Conservation (phyloP, 305 asterid species). For the Rubia tinctorum region DNA sequence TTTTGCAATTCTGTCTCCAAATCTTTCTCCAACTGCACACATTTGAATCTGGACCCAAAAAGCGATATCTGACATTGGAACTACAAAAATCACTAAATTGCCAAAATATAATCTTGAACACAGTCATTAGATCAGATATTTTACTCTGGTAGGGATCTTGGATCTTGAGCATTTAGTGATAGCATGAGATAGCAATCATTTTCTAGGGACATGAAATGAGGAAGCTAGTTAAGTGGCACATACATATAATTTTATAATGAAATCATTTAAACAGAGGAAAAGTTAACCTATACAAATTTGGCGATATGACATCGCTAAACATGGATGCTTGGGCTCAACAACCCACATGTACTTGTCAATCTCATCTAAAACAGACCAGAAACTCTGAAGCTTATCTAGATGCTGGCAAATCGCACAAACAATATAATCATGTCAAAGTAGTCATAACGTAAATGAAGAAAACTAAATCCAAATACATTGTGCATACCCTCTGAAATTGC, state of each 20-base stretch:
- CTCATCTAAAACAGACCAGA: slow-evolving; percentile 67
- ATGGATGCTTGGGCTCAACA: slow-evolving; percentile 42
- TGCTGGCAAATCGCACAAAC: slow-evolving; percentile 37
- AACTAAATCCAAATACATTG: slow-evolving; percentile 10
- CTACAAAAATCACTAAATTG: slow-evolving; percentile 16
- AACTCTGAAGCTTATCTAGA: slow-evolving; percentile 61
- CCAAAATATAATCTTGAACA: neutral
- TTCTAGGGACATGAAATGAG: slow-evolving; percentile 32
- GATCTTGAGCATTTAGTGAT: slow-evolving; percentile 52
- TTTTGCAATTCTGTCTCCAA: slow-evolving; percentile 56
- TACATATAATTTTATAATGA: neutral
- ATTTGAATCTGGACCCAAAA: slow-evolving; percentile 57
- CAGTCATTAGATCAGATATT: slow-evolving; percentile 17
- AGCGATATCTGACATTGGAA: slow-evolving; percentile 57
- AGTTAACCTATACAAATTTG: slow-evolving; percentile 52
- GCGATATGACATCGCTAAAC: slow-evolving; percentile 55
- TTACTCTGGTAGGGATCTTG: slow-evolving; percentile 72
- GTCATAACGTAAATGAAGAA: neutral
- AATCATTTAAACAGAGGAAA: neutral
- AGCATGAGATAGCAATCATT: slow-evolving; percentile 52
- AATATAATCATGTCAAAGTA: neutral
- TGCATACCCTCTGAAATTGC: slow-evolving; percentile 63
- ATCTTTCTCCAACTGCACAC: slow-evolving; percentile 38
- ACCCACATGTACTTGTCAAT: slow-evolving; percentile 60
- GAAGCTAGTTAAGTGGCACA: neutral